Base-by-base conservation (phyloP, 176 grass and related monocot species). In the Calamus simplicifolius region DNA sequence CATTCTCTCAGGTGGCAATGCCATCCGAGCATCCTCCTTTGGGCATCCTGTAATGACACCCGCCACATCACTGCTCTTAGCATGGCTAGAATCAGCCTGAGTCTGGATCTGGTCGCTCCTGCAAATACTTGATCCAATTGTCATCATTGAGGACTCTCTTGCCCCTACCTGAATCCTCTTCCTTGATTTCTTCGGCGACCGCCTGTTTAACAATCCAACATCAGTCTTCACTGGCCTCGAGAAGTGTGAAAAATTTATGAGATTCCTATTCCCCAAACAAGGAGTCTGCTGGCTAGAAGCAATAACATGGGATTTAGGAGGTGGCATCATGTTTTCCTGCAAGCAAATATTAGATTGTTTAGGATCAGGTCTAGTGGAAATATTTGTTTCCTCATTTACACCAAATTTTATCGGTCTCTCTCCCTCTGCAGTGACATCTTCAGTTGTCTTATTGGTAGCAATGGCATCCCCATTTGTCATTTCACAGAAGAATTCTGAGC, bases 121-220 rank as follows among this genome's bases (percentile, higher is more conserved):
- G 26, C 84, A 95, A 73, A 88, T 81, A 77, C 84, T 95, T 8
- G 85, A 81, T 7, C 77, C 78, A 25, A 95, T 79, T 26, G 81
- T 95, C 54, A 84, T 72, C 59, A 58, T 82, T 50, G 86, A 89
- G 56, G 83, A 86, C 23, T 65, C 55, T 38, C 69, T 76, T 26
- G n/a, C 59, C 13, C 66, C 82, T 72, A 27, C 25, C 66, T 19
- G 29, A 26, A 63, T 54, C 27, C 68, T 68, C 12, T 69, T 64
- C 2, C 8, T 8, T 43, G 35, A 43, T 43, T 43, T 10, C 35
- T 43, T 43, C 10, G 8, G 8, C 6, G 12, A 10, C 35, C 12
- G 35, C 35, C 2, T 10, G 3, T 12, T 43, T 12, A 43, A 13
- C 12, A 10, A 43, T 43, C 35, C 61, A 2, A 21, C 29, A 17